Evolutionary conservation across 257 asterid genomes (phyloP).

Genomic region (Verbena officinalis): DNA sequence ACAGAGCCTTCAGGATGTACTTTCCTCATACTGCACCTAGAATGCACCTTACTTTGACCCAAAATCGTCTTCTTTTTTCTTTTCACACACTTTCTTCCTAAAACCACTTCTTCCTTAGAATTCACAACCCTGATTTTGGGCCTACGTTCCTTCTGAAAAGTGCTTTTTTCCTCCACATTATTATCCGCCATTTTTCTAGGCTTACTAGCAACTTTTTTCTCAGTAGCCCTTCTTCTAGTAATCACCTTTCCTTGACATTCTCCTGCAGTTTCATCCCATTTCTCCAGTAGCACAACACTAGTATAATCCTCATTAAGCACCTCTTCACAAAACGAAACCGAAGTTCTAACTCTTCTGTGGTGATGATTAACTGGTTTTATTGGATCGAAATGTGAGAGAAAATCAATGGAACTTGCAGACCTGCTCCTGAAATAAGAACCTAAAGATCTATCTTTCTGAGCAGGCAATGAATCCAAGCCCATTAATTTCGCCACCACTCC

Average conservation of each 20-base stretch:
- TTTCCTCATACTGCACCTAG: conserved; percentile 19
- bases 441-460: conserved; percentile 28
- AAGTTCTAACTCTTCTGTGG: conserved; percentile 57
- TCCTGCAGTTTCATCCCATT: conserved; percentile 9
- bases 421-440: conserved; percentile 55
- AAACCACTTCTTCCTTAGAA: conserved; percentile 22
- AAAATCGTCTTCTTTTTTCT: conserved; percentile 22
- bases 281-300: conserved; percentile 22
- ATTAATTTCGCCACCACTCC: conserved; percentile 67
- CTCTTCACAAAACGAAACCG: conserved; percentile 48
- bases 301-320: conserved; percentile 6
- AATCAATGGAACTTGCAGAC: conserved; percentile 58
- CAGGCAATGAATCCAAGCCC: conserved; percentile 66
- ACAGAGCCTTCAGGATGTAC: conserved; percentile 24
- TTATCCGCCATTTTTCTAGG: conserved; percentile 17
- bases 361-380: conserved; percentile 19
- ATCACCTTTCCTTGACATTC: conserved; percentile 9
- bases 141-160: conserved; percentile 25
- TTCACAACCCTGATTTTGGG: conserved; percentile 22
- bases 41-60: conserved; percentile 17
- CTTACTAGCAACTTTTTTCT: conserved; percentile 18
- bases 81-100: conserved; percentile 28
- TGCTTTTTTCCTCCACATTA: conserved; percentile 10
- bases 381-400: conserved; percentile 41
- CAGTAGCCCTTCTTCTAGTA: background rate